A percentile compares a stretch with the other conserved stretches of the same genome.
Conservation (phyloP, 495 filamentous ascomycete species). For the Cercophora scortea region DNA sequence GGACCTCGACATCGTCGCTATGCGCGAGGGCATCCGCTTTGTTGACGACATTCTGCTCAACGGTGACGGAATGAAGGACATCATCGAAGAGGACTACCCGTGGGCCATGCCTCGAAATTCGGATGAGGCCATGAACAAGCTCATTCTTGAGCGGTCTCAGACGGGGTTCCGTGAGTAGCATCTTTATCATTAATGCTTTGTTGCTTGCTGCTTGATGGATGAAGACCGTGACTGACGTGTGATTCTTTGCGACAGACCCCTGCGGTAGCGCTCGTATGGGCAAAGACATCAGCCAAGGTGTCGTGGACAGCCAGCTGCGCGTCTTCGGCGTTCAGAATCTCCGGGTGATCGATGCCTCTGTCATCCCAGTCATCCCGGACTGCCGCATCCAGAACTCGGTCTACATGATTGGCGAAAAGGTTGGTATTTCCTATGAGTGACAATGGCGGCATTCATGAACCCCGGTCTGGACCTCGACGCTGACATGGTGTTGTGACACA, state of each 20-base stretch:
- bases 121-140: constrained; percentile 50
- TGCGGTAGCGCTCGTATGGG: constrained; percentile 48
- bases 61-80: constrained; percentile 51
- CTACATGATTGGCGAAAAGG: constrained; percentile 52
- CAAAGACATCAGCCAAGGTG: constrained; percentile 44
- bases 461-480: neutral
- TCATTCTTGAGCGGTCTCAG: constrained; percentile 49
- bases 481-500: constrained; percentile 10
- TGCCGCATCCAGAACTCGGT: constrained; percentile 43
- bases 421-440: neutral
- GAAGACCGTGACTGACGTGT: neutral
- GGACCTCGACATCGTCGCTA: constrained; percentile 47
- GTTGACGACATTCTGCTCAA: constrained; percentile 48
- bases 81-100: constrained; percentile 46
- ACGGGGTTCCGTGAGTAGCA: constrained; percentile 44
- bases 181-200: neutral
- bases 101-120: constrained; percentile 51
- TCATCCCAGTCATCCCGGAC: constrained; percentile 39
- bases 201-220: neutral
- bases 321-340: constrained; percentile 48
- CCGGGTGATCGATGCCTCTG: constrained; percentile 42
- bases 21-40: constrained; percentile 50
- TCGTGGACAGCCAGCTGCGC: constrained; percentile 44
- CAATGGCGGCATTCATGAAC: neutral
- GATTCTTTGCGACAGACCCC: constrained; percentile 24